These are phyloP conservation scores for Lachancea kluyveri DNA, from an alignment of 805 yeast species.

Conservation along the genomic window DNA sequence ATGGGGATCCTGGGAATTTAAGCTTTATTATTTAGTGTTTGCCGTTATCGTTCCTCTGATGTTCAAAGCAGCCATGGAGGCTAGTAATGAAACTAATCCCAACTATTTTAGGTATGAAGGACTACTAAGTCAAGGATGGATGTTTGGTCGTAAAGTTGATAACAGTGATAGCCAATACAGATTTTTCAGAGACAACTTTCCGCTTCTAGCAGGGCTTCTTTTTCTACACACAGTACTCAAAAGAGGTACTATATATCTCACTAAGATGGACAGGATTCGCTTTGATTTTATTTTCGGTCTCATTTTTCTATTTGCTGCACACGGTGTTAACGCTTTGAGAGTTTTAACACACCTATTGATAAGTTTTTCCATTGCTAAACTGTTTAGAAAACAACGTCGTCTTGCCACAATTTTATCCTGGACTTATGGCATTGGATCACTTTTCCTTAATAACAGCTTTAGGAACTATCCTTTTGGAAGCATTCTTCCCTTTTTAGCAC, in stretches of 20 bases:
- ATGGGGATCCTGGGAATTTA: constrained; percentile 78
- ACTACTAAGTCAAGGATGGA: constrained; percentile 76
- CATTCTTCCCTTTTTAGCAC: constrained; percentile 35
- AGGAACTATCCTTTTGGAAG: constrained; percentile 47
- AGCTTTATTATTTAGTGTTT: constrained; percentile 57
- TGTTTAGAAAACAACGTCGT: constrained; percentile 26
- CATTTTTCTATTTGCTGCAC: constrained; percentile 62
- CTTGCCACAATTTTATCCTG: constrained; percentile 49
- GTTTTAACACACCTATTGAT: constrained; percentile 52
- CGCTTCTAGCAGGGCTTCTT: constrained; percentile 51
- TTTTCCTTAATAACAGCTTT: constrained; percentile 70
- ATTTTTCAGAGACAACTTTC: constrained; percentile 78
- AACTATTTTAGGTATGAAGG: constrained; percentile 61
- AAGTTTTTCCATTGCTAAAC: constrained; percentile 35
- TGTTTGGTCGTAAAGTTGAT: constrained; percentile 84
- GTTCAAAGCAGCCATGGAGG: constrained; percentile 75
- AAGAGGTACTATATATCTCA: constrained; percentile 20
- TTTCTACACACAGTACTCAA: constrained; percentile 50
- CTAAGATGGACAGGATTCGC: constrained; percentile 37
- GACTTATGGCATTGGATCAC: constrained; percentile 71
- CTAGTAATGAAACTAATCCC: constrained; percentile 67
- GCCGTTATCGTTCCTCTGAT: constrained; percentile 71
- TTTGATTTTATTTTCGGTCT: constrained; percentile 75
- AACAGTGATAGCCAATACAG: constrained; percentile 87
- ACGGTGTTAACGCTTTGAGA: constrained; percentile 69